A percentile compares a stretch with the other conserved stretches of the same genome.
Evolutionary conservation across 2,329 filamentous ascomycete species (phyloP).

Genomic region (Apiospora sp.): DNA sequence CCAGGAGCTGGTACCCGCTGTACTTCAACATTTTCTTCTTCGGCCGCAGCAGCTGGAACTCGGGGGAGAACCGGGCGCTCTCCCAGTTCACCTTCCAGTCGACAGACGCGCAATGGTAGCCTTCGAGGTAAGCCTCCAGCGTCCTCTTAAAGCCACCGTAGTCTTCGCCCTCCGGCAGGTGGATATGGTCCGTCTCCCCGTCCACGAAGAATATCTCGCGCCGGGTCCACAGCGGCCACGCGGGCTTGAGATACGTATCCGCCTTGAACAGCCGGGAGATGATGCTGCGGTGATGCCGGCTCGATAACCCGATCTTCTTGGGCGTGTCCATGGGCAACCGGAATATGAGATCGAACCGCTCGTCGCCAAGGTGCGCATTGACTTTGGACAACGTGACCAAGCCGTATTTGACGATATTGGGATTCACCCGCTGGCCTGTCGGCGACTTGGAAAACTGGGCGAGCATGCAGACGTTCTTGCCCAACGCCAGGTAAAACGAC

Average conservation of each 20-base stretch:
- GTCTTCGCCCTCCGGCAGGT: conserved; percentile 62
- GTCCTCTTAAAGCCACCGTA: conserved; percentile 63
- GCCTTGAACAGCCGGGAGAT: conserved; percentile 61
- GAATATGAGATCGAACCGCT: conserved; percentile 64
- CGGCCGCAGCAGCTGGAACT: conserved; percentile 60
- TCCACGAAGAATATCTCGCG: conserved; percentile 60
- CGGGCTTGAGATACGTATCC: conserved; percentile 64
- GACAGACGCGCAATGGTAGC: conserved; percentile 58
- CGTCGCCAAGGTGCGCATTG: conserved; percentile 60
- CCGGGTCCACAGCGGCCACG: conserved; percentile 65
- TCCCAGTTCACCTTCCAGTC: conserved; percentile 62
- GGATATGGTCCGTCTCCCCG: conserved; percentile 60
- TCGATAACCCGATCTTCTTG: conserved; percentile 59
- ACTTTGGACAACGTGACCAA: conserved; percentile 61
- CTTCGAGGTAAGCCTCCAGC: conserved; percentile 62
- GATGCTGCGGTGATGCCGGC: conserved; percentile 61
- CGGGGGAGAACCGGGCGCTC: conserved; percentile 53
- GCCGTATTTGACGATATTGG: conserved; percentile 59
- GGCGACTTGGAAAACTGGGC: conserved; percentile 58
- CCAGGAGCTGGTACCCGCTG: conserved; percentile 60
- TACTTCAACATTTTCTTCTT: conserved; percentile 49
- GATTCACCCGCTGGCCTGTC: conserved; percentile 54
- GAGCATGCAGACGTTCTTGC: conserved; percentile 60
- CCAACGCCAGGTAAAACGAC: conserved; percentile 63
- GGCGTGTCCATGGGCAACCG: conserved; percentile 56